phyloP scores from a whole-genome alignment of 352 stramenopile genomes.

The Phytophthora agathidicida region DNA sequence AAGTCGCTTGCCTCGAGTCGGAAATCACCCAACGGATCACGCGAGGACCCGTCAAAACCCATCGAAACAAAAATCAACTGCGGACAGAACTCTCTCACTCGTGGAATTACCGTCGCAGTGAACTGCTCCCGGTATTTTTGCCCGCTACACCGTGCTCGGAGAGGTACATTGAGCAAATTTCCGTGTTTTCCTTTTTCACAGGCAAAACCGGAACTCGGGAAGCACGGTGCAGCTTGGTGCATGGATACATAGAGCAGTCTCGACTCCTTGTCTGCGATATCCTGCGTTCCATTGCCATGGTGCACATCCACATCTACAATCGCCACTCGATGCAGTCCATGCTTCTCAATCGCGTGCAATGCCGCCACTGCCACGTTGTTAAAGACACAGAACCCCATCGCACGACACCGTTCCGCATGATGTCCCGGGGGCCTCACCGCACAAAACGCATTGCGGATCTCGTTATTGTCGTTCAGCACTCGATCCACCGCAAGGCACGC shows the following conservation, averaged over 20 bases:
- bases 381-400: conserved; percentile 95
- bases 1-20: conserved; percentile 51
- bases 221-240: conserved; percentile 57
- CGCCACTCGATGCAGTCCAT: conserved; percentile 51
- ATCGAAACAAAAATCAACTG: conserved; percentile 85
- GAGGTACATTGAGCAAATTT: conserved; percentile 57
- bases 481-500: conserved; percentile 78
- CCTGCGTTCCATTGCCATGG: conserved; percentile 89
- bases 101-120: conserved; percentile 30
- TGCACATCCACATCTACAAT: conserved; percentile 87
- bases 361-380: conserved; percentile 96
- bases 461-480: conserved; percentile 32
- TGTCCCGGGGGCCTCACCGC: conserved; percentile 75
- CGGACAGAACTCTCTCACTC: conserved; percentile 65
- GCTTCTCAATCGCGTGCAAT: conserved; percentile 88
- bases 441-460: conserved; percentile 85
- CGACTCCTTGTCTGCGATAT: conserved; percentile 32
- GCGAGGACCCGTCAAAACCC: conserved; percentile 83
- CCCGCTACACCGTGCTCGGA: conserved; percentile 40
- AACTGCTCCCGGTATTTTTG: conserved; percentile 50
- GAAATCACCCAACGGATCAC: conserved; percentile 57
- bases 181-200: conserved; percentile 38
- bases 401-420: conserved; percentile 50
- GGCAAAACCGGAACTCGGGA: conserved; percentile 47
- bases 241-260: conserved; percentile 60